phyloP scores from a whole-genome alignment of 495 filamentous ascomycete species.

The Hypoxylon fuscum region DNA sequence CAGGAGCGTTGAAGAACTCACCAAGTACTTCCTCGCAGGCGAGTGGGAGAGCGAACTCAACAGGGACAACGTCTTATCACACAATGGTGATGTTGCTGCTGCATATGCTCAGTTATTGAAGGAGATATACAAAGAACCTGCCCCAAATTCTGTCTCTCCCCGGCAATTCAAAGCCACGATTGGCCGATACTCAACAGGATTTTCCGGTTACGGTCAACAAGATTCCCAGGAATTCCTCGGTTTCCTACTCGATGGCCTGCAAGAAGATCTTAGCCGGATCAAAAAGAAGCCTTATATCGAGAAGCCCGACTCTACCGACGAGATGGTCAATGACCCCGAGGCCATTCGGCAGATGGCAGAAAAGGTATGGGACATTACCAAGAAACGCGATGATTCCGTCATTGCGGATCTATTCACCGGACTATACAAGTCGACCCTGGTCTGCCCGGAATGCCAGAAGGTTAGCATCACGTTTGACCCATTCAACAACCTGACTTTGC shows the following conservation, averaged over 20 bases:
- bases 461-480: conserved; percentile 99
- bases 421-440: conserved; percentile 96
- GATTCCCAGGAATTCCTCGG: conserved; percentile 98
- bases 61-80: conserved; percentile 79
- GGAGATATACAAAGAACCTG: conserved; percentile 72
- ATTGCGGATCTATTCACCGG: conserved; percentile 95
- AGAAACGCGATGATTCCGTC: conserved; percentile 91
- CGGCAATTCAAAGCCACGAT: conserved; percentile 81
- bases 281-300: conserved; percentile 97
- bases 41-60: conserved; percentile 83
- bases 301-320: conserved; percentile 96
- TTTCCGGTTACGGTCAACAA: conserved; percentile 95
- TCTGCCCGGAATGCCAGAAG: conserved; percentile 90
- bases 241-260: conserved; percentile 91
- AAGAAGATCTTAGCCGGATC: conserved; percentile 94
- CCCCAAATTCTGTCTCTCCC: conserved; percentile 72
- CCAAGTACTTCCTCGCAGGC: conserved; percentile 84
- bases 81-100: conserved; percentile 83
- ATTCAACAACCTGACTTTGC: conserved; percentile 92
- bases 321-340: conserved; percentile 85
- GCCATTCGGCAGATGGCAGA: conserved; percentile 84
- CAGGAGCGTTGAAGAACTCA: conserved; percentile 88
- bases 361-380: conserved; percentile 90
- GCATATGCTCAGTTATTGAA: conserved; percentile 78
- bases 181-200: conserved; percentile 79